Evolutionary conservation across 2,329 filamentous ascomycete species (phyloP).

Genomic region (Mycosphaerella sp.): DNA sequence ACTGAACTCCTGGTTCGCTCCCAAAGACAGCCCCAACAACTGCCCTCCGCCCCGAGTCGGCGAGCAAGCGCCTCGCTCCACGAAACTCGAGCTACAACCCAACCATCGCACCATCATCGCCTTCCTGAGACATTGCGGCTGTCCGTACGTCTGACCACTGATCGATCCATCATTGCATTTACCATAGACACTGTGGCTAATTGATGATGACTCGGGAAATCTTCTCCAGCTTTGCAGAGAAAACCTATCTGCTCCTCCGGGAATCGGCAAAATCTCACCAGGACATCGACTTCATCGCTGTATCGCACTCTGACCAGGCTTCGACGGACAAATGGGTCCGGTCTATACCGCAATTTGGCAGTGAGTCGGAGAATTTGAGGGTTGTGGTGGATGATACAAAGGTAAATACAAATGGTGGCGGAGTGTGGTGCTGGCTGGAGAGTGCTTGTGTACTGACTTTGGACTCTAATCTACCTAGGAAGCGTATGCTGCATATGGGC

Average conservation of each 20-base stretch:
- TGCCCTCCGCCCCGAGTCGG: slow-evolving; percentile 44
- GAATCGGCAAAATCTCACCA: slow-evolving; percentile 47
- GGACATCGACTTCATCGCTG: slow-evolving; percentile 52
- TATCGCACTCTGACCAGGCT: slow-evolving; percentile 53
- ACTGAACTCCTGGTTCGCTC: slow-evolving; percentile 39
- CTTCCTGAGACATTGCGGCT: slow-evolving; percentile 68
- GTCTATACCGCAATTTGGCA: slow-evolving; percentile 35
- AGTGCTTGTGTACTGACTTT: too few species aligned
- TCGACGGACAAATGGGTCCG: slow-evolving; percentile 55
- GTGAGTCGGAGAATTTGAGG: slow-evolving; percentile 51
- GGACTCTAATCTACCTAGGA: slow-evolving; percentile 37
- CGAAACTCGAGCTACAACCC: slow-evolving; percentile 48
- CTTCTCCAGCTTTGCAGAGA: slow-evolving; percentile 44
- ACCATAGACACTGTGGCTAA: too few species aligned
- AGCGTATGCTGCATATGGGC: slow-evolving; percentile 53
- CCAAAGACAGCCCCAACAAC: slow-evolving; percentile 20
- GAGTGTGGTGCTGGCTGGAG: too few species aligned
- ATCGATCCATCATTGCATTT: neutral
- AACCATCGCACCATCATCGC: slow-evolving; percentile 55
- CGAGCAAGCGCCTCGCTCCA: slow-evolving; percentile 49
- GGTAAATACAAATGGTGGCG: neutral
- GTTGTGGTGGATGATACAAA: slow-evolving; percentile 53
- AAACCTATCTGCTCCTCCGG: slow-evolving; percentile 46
- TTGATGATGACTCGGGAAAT: neutral
- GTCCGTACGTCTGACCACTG: slow-evolving; percentile 40